Evolutionary conservation across 1,284 basidiomycete genomes (phyloP), one percentile per base, ranked within the genome.

Genomic region (Coriolopsis trogii): DNA sequence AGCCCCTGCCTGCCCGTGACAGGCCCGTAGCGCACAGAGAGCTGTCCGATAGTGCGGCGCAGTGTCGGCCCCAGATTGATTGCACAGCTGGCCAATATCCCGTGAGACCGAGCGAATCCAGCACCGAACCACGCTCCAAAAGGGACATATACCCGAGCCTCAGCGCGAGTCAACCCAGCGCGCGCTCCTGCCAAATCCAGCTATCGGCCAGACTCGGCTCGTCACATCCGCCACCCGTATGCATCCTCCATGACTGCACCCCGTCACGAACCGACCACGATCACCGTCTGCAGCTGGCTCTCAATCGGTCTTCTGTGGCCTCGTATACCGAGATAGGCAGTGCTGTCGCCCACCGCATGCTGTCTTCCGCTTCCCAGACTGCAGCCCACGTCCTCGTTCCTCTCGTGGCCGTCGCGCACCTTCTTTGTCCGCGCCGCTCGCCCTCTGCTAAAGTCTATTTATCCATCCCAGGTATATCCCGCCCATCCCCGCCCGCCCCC

Each of bases 181-280:
- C n/a, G n/a, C n/a, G n/a, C n/a, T 26, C 39, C 30, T 46, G 45
- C 48, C 50, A 46, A 47, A 49, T 53, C 34, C 3, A 46, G 46
- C 21, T 8, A 12, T 46, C 53, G 45, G 53, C 44, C 38, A 4
- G 4, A n/a, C 20, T 42, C 50, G 43, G 44, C 41, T 26, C 33
- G 46, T 41, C 47, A 21, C 41, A 16, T 40, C 46, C 45, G 25
- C 28, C 49, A 38, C 28, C n/a, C n/a, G n/a, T n/a, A n/a, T n/a
- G n/a, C n/a, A n/a, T n/a, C n/a, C n/a, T n/a, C n/a, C n/a, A n/a
- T n/a, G n/a, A n/a, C n/a, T n/a, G n/a, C n/a, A n/a, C n/a, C n/a
- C n/a, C n/a, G n/a, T n/a, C n/a, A n/a, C n/a, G n/a, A n/a, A n/a
- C n/a, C n/a, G n/a, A n/a, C n/a, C n/a, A n/a, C n/a, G n/a, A n/a